Conservation (phyloP, 768 basidiomycete species). For the Multifurca ochricompacta region DNA sequence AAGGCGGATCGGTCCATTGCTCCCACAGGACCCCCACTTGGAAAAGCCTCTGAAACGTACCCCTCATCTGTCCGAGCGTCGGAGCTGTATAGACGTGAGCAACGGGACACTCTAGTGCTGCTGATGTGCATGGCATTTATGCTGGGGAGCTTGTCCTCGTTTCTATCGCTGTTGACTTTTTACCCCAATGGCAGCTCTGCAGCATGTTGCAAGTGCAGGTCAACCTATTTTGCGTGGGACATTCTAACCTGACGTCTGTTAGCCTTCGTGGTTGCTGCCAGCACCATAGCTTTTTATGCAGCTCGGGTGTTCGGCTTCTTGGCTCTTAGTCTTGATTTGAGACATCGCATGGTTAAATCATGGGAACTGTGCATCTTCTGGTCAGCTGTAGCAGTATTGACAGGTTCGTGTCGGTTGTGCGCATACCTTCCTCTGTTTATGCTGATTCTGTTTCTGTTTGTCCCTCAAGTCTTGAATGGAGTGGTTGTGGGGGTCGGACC, state of each 20-base stretch:
- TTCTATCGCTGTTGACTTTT: slow-evolving; percentile 15
- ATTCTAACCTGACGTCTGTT: background rate
- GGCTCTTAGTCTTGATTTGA: slow-evolving; percentile 12
- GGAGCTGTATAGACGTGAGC: background rate
- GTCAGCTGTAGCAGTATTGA: slow-evolving; percentile 3
- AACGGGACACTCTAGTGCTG: background rate
- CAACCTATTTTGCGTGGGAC: background rate
- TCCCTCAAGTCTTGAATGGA: background rate
- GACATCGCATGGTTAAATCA: background rate
- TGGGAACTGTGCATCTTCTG: slow-evolving; percentile 12
- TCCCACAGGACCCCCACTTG: background rate
- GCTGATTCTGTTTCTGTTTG: background rate
- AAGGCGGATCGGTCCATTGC: background rate
- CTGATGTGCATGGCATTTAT: slow-evolving; percentile 18
- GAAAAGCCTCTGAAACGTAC: background rate
- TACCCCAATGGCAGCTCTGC: background rate
- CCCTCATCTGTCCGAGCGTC: background rate
- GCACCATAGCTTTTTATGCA: slow-evolving; percentile 2
- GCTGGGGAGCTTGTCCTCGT: slow-evolving; percentile 19
- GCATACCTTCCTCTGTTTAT: background rate
- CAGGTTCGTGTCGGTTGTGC: slow-evolving; percentile 2
- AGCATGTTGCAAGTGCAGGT: slow-evolving; percentile 3
- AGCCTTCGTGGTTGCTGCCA: slow-evolving; percentile 13
- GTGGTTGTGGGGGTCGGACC: background rate
- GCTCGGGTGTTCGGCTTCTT: slow-evolving; percentile 12